Evolutionary conservation across 2,329 filamentous ascomycete genomes (phyloP).

Genomic region (Clonostachys chloroleuca): DNA sequence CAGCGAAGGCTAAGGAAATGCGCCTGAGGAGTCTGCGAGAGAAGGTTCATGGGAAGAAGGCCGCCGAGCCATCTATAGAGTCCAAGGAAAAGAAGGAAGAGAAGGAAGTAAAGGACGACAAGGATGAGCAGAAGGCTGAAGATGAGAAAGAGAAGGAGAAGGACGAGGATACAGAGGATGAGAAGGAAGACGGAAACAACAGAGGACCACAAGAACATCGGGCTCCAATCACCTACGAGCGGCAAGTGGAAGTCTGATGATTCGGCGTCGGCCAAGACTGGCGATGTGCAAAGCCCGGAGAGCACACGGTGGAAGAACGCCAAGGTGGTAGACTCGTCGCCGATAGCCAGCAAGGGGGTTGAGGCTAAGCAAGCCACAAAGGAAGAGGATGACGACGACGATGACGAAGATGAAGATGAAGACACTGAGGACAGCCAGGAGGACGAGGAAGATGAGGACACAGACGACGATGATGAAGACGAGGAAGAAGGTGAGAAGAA

Average conservation of each 20-base stretch:
- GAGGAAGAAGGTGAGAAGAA: slow-evolving; percentile 5
- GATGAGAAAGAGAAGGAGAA: slow-evolving; percentile 4
- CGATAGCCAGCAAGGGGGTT: slow-evolving; percentile 1
- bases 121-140: slow-evolving; percentile 3
- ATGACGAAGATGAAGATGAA: slow-evolving; percentile 10
- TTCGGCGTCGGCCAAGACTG: slow-evolving; percentile 12
- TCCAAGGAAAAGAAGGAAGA: slow-evolving; percentile 8
- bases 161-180: slow-evolving; percentile 3
- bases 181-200: slow-evolving; percentile 4
- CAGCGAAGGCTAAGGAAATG: slow-evolving; percentile 57
- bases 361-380: slow-evolving; percentile 10
- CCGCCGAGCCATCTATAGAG: slow-evolving; percentile 9
- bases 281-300: slow-evolving; percentile 36
- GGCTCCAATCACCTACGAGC: slow-evolving; percentile 39
- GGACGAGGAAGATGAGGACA: slow-evolving; percentile 14
- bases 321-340: slow-evolving; percentile 20
- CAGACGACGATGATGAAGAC: slow-evolving; percentile 8
- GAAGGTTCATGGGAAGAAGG: slow-evolving; percentile 47
- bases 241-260: slow-evolving; percentile 30
- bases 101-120: slow-evolving; percentile 5
- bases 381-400: slow-evolving; percentile 14
- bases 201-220: slow-evolving; percentile 5
- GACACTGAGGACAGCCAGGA: no score
- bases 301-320: slow-evolving; percentile 35
- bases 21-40: slow-evolving; percentile 48